These are phyloP conservation scores for Furculomyces boomerangus DNA, from an alignment of 371 early-diverging fungal species.

Conservation along the genomic window DNA sequence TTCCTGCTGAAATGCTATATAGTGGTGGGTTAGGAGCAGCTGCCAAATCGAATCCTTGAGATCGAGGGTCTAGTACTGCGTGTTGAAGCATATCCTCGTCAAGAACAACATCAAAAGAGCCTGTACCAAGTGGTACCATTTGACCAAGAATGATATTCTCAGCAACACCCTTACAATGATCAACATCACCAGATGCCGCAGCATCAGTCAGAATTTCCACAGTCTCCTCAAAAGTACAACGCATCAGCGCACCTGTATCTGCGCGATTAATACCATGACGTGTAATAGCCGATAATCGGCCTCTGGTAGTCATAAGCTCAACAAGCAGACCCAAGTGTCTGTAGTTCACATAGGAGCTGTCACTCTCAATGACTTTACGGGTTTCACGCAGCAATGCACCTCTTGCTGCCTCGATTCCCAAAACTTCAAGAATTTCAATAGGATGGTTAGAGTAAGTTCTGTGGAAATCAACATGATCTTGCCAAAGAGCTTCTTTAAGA, in stretches of 20 bases:
- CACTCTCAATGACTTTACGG: slow-evolving; percentile 88
- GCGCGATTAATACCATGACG: slow-evolving; percentile 98
- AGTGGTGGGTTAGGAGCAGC: slow-evolving; percentile 8
- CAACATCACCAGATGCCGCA: slow-evolving; percentile 83
- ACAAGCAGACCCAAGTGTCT: slow-evolving; percentile 96
- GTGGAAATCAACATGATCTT: slow-evolving; percentile 37
- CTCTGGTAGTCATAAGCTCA: slow-evolving; percentile 98
- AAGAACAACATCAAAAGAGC: slow-evolving; percentile 82
- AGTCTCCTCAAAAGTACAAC: slow-evolving; percentile 99
- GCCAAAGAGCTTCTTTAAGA: slow-evolving; percentile 25
- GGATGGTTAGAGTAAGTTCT: slow-evolving; percentile 93
- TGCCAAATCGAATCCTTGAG: slow-evolving; percentile 23
- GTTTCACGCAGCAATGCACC: slow-evolving; percentile 92
- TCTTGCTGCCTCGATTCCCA: slow-evolving; percentile 99
- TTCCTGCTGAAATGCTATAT: slow-evolving; percentile 17
- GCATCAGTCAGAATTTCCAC: slow-evolving; percentile 98
- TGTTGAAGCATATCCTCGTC: slow-evolving; percentile 75
- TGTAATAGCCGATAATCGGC: slow-evolving; percentile 93
- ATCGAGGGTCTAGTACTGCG: slow-evolving; percentile 30
- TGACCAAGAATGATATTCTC: slow-evolving; percentile 99
- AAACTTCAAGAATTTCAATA: slow-evolving; percentile 72
- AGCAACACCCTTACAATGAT: slow-evolving; percentile 90
- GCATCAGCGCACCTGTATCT: slow-evolving; percentile 90
- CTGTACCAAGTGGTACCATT: slow-evolving; percentile 96
- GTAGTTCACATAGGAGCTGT: slow-evolving; percentile 90